Evolutionary conservation across 2,329 filamentous ascomycete genomes (phyloP), one percentile per base, ranked within the genome.

Genomic region (Pseudocercospora macadamiae): DNA sequence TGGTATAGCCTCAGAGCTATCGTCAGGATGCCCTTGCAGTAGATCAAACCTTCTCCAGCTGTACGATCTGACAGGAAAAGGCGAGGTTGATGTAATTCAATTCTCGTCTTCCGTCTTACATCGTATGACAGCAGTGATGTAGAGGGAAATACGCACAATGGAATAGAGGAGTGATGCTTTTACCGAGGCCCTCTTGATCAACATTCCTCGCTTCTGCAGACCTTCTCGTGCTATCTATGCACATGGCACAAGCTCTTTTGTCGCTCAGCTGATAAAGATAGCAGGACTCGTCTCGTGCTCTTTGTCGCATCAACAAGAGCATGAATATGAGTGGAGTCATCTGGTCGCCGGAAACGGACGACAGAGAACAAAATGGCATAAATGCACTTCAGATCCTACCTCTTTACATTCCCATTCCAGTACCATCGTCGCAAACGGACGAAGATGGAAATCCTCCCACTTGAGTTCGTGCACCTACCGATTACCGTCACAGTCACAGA

Each of bases 401-500:
- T 25, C 18, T 23, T 49, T 6, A 19, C 47, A 32, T 49, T 49
- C 47, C 12, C 47, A 16, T 21, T 34, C 26, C 47, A 30, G 26
- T 32, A 23, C 47, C 12, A 21, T 6, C 25, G 9, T 19, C 23
- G 51, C 51, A 54, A 39, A 54, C 34, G 51, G 34, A 30, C 49
- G 21, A 32, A 23, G 16, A 55, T 63, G 54, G 57, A 58, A 7
- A 49, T 37, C 9, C 48, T 59, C 2, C 51, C 61, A 34, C 52
- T 65, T 44, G 63, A 68, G 47, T 66, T 69, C 55, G 57, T 66
- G 45, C 54, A 51, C 48, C 63, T 70, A 12, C 66, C 67, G 9
- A 65, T 70, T 51, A 64, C 70, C 37, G 57, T 71, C 47, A 58
- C 51, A 21, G 61, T 7, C 12, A n/a, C 66, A 54, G 28, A 51